Base-by-base conservation (phyloP, 768 basidiomycete species). In the Solioccasus polychromus region DNA sequence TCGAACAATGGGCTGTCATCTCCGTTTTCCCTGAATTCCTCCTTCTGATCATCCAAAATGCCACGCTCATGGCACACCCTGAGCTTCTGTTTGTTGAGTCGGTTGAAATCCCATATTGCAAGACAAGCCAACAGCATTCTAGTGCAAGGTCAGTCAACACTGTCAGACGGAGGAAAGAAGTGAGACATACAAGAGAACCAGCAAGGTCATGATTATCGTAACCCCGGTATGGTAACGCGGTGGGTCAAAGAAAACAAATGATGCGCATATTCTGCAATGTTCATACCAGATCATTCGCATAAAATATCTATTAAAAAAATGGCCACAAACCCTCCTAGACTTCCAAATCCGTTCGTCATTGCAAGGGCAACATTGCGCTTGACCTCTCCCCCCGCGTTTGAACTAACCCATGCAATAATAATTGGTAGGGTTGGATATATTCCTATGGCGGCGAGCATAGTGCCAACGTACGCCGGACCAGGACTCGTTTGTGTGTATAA, bases 1-100 rank as follows among this genome's bases (percentile, higher is more conserved):
- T 75, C 71, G 67, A 79, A 82, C 37, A 82, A 57, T 22, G 80
- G 81, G 36, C 76, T 76, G 40, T 72, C 69, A 52, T 76, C 76
- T 4, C 77, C 81, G 47, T 73, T 55, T 3, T 76, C 66, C 19
- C 49, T 60, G 43, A 74, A 80, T 28, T 75, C 69, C 11, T 63
- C 62, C 26, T 54, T 57, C 24, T 62, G 61, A 22, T 60, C 68
- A 5, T 65, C 58, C 18, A 69, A 67, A 37, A 83, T 76, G 5
- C 69, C 70, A 37, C 72, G 63, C 12, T 67, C 67, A 4, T 56
- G 59, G 47, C 80, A 81, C 4, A 55, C 47, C 10, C 52, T 67
- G 29, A 71, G 67, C 47, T 76, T 81, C 44, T 64, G 46, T 52
- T 69, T 71, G 58, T 82, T 82, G 22, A 79, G 54, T 30, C 72